Base-by-base conservation (phyloP, 1,139 yeast genomes). In the Yamadazyma diddensiae region DNA sequence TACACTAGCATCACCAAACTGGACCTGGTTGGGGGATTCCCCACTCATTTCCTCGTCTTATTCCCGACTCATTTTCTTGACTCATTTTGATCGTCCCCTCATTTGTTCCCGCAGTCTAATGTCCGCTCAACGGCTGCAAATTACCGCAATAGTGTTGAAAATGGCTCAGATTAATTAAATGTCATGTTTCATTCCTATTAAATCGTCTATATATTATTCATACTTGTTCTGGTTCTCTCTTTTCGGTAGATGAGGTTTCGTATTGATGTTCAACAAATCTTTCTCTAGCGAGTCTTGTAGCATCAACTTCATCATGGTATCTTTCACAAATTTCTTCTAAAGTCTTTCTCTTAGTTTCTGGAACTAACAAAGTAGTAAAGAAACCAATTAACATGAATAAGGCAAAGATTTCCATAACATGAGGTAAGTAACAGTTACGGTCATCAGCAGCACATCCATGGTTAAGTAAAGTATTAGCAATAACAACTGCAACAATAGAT, bases 401-500 rank as follows among this genome's bases (percentile, higher is more conserved):
- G 12, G 95, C 95, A 55, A 84, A 87, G 59, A 87, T 85, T 67
- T 85, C 87, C 94, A 87, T 84, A 43, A 86, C 94, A 51, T 86
- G 95, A 34, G 87, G 85, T 56, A 86, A 74, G 80, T 76, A 86
- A 77, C 95, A 86, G 65, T 79, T 77, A 32, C 53, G 50, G 37
- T 72, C 57, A 39, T 68, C 70, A 29, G 68, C 63, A 27, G 82
- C 63, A 77, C 95, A 86, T 46, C 77, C 73, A 62, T 82, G 90
- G 70, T 82, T 70, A 39, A 82, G 73, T 52, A 86, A 74, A 44
- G 94, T 85, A 70, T 95, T 95, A 49, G 87, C 62, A 59, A 84
- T 82, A 42, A 94, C 82, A 66, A 88, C 94, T 24, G 97, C 97
- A 65, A 92, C 77, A 48, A 92, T 86, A 40, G 98, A 97, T 70